A percentile compares a stretch with the other conserved stretches of the same genome.
These are phyloP conservation scores for Anthracocystis setariae DNA, from an alignment of 1,284 basidiomycete species.

Conservation along the genomic window DNA sequence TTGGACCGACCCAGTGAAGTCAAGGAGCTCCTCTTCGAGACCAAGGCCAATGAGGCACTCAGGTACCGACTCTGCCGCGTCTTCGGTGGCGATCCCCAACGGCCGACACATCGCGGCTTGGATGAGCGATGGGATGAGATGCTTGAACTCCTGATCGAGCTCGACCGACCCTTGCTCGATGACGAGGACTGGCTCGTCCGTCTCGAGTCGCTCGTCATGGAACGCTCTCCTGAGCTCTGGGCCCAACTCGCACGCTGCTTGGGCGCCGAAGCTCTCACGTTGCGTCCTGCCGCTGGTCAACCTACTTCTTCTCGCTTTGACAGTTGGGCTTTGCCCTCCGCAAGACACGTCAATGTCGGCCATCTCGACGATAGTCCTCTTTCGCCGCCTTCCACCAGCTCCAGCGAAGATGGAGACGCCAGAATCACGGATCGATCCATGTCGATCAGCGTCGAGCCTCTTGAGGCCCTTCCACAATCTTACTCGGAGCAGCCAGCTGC, in stretches of 20 bases:
- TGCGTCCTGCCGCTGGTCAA: constrained; percentile 11
- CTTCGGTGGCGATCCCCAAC: constrained; percentile 27
- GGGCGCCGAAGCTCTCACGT: constrained; percentile 35
- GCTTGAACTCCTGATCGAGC: constrained; percentile 43
- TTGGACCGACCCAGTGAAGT: constrained; percentile 46
- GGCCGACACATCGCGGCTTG: constrained; percentile 15
- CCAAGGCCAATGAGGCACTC: constrained; percentile 36
- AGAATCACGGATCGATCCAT: constrained; percentile 5
- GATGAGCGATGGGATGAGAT: constrained; percentile 50
- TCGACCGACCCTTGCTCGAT: constrained; percentile 41
- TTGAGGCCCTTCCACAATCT: constrained; percentile 20
- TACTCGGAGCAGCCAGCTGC: constrained; percentile 37
- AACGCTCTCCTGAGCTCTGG: constrained; percentile 37
- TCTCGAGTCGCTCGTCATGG: constrained; percentile 40
- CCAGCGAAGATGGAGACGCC: constrained; percentile 20
- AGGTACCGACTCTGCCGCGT: constrained; percentile 38
- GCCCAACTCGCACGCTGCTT: constrained; percentile 43
- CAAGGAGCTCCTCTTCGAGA: constrained; percentile 42
- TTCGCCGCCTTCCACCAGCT: constrained; percentile 15
- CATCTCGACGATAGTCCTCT: constrained; percentile 21
- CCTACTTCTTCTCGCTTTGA: constrained; percentile 28
- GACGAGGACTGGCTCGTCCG: constrained; percentile 47
- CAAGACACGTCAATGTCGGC: constrained; percentile 4
- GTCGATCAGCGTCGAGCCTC: constrained; percentile 29
- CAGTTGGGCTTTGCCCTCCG: constrained; percentile 39